phyloP scores from a whole-genome alignment of 2,329 filamentous ascomycete species.

The Fusarium udum region DNA sequence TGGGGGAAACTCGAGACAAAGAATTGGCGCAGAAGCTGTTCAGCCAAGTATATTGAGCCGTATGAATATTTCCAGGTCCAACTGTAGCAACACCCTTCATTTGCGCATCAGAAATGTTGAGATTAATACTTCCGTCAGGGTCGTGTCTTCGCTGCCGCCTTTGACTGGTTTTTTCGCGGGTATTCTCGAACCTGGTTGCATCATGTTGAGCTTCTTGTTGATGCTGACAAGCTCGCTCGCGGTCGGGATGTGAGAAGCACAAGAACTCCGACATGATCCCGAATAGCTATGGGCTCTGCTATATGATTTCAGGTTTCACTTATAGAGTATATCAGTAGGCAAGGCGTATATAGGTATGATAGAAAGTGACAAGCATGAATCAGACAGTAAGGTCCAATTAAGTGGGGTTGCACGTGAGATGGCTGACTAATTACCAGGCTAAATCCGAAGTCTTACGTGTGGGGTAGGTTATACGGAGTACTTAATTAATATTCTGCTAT shows the following conservation, averaged over 20 bases:
- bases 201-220: background rate
- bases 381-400: rapidly evolving
- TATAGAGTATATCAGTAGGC: rapidly evolving
- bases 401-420: background rate
- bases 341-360: background rate
- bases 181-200: rapidly evolving
- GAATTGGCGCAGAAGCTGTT: rapidly evolving
- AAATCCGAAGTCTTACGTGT: background rate
- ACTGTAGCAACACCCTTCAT: too few species aligned
- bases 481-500: background rate
- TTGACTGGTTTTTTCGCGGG: rapidly evolving
- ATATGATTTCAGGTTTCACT: rapidly evolving
- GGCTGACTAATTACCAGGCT: background rate
- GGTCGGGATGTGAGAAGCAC: rapidly evolving
- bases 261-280: background rate
- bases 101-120: rapidly evolving
- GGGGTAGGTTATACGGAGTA: background rate
- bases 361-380: background rate
- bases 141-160: rapidly evolving
- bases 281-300: rapidly evolving
- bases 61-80: background rate
- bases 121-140: rapidly evolving
- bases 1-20: background rate
- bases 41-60: rapidly evolving
- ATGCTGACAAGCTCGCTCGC: too few species aligned